Evolutionary conservation across 2,329 filamentous ascomycete genomes (phyloP), one percentile per base, ranked within the genome.

Genomic region (Cadophora gregata): DNA sequence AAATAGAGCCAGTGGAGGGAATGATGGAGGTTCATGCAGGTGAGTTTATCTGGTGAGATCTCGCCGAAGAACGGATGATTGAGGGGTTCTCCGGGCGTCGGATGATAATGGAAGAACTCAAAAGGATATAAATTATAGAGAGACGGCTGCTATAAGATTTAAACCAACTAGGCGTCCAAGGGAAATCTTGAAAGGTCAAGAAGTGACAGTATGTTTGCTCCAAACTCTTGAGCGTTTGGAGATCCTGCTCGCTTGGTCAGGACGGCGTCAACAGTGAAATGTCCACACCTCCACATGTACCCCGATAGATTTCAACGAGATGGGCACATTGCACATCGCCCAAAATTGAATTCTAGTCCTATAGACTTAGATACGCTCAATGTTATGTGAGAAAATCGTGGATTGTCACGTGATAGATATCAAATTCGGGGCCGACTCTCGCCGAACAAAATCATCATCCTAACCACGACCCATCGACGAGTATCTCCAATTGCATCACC

Each of bases 401-500:
- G 14, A 45, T 8, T 5, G 21, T 21, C 42, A 47, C 42, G 42
- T 47, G 42, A 47, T 9, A 21, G 1, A 19, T 2, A 12, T 42
- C 38, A 42, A 12, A 19, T 19, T 29, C 25, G 65, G 66, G 68
- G 63, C 47, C 61, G 59, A 56, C 60, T 65, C 68, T 68, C 68
- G 33, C 21, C n/a, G 38, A 5, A 12, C 33, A 58, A 58, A 45
- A 42, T 45, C 42, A 24, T 63, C 62, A 59, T 51, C 64, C 42
- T 8, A 53, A 62, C 64, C 45, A 48, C 63, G 21, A 60, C 59
- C 50, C 33, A 60, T 38, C 63, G 16, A 33, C 47, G 19, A n/a
- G 14, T 16, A 63, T 62, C 50, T 31, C 29, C 68, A 68, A 72
- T 72, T 69, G 67, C 69, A 60, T 50, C 58, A 31, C 50, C 48